phyloP scores from a whole-genome alignment of 495 filamentous ascomycete species.

The Terfezia boudieri region DNA sequence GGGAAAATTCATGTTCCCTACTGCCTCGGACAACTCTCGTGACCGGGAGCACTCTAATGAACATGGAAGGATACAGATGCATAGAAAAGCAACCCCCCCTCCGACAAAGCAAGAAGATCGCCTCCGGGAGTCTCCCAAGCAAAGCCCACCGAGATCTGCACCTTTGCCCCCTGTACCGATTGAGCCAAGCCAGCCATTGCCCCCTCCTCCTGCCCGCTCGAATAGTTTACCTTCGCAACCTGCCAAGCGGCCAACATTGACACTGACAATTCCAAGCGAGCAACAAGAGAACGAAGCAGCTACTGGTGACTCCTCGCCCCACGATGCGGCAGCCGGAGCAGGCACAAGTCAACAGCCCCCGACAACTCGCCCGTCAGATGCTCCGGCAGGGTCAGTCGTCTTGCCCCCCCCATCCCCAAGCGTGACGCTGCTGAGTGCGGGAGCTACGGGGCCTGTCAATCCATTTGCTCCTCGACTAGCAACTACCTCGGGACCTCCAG shows the following conservation, averaged over 20 bases:
- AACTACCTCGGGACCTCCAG: slow-evolving; percentile 37
- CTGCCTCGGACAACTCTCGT: background rate
- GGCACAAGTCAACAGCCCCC: slow-evolving; percentile 25
- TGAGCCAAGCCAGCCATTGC: slow-evolving; percentile 70
- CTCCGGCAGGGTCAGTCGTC: slow-evolving; percentile 42
- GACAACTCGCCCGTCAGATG: slow-evolving; percentile 27
- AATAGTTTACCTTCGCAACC: slow-evolving; percentile 25
- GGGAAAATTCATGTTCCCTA: background rate
- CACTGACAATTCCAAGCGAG: slow-evolving; percentile 85
- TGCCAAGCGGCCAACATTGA: slow-evolving; percentile 56
- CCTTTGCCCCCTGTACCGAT: slow-evolving; percentile 23
- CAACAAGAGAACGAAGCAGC: slow-evolving; percentile 55
- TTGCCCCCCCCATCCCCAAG: slow-evolving; percentile 86
- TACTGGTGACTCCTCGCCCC: slow-evolving; percentile 53
- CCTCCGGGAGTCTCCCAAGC: background rate
- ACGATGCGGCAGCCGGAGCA: slow-evolving; percentile 38
- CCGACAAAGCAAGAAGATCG: background rate
- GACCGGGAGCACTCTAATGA: background rate
- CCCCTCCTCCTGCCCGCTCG: slow-evolving; percentile 61
- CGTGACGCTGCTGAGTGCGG: slow-evolving; percentile 65
- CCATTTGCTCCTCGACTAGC: slow-evolving; percentile 75
- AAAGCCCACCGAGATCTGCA: background rate
- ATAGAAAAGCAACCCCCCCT: background rate
- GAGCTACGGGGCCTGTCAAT: slow-evolving; percentile 80
- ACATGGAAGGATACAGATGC: background rate